A percentile compares a stretch with the other conserved stretches of the same genome.
phyloP scores from a whole-genome alignment of 2,329 filamentous ascomycete species.

The Alternaria sp. region DNA sequence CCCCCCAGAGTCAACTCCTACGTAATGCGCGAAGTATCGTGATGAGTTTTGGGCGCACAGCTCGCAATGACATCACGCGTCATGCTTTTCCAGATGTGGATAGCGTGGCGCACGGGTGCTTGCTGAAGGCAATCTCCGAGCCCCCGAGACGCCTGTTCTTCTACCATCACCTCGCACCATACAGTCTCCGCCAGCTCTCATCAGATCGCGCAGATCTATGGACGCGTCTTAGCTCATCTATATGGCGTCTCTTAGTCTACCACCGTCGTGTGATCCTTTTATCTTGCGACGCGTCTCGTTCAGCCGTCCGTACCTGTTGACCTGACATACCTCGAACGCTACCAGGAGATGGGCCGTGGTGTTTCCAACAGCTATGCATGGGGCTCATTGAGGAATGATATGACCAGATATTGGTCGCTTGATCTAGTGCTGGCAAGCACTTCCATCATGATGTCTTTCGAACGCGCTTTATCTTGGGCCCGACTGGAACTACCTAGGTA shows the following conservation, averaged over 20 bases:
- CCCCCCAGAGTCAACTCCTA: not conserved
- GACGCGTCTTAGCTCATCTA: accelerated
- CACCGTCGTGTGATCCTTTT: accelerated
- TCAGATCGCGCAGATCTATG: accelerated
- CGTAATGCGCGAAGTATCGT: not conserved
- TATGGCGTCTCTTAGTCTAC: accelerated
- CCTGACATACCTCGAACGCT: not conserved
- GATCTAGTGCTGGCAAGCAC: not conserved
- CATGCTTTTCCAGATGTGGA: not conserved
- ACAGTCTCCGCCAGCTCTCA: not conserved
- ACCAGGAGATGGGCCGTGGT: not conserved
- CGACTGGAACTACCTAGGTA: not conserved
- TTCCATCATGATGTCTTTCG: not conserved
- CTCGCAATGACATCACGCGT: not conserved
- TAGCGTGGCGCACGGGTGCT: not conserved
- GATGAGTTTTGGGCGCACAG: not conserved
- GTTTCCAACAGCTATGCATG: not conserved
- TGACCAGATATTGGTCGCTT: not conserved
- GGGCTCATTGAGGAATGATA: not conserved
- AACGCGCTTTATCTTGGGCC: not conserved
- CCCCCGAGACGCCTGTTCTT: not conserved
- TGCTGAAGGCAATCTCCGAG: not conserved
- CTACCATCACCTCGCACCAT: not conserved
- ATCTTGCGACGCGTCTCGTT: not conserved
- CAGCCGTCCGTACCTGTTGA: not conserved